These are phyloP conservation scores for Eucalyptus cloeziana DNA, from an alignment of 345 rosid genomes.

Conservation along the genomic window DNA sequence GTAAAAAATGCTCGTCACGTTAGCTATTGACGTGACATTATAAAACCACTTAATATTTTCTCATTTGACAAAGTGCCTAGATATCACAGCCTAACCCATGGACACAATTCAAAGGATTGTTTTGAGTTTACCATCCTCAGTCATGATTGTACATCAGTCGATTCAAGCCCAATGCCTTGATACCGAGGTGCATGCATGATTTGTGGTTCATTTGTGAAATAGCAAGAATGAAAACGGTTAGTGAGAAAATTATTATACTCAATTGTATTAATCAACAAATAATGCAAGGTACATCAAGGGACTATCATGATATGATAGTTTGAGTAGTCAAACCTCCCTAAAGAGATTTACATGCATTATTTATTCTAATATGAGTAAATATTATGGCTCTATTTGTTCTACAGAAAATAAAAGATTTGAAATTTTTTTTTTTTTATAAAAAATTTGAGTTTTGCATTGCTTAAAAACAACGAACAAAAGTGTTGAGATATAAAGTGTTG, in stretches of 20 bases:
- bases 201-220: neutral
- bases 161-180: neutral
- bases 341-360: neutral
- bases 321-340: neutral
- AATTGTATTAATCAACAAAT: neutral
- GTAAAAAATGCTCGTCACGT: accelerated
- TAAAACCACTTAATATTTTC: neutral
- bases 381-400: too few relatives aligned
- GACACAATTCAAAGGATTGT: neutral
- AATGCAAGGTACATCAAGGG: neutral
- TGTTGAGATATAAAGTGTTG: too few relatives aligned
- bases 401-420: accelerated
- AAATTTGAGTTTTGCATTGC: accelerated
- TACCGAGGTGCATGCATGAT: neutral
- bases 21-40: neutral
- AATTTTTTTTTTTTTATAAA: too few relatives aligned
- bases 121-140: neutral
- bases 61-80: neutral
- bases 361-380: too few relatives aligned
- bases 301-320: neutral
- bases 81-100: neutral
- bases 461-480: too few relatives aligned
- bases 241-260: neutral
- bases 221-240: neutral
- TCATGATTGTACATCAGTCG: neutral